Base-by-base conservation (phyloP, 495 filamentous ascomycete genomes). In the Rhypophila decipiens region DNA sequence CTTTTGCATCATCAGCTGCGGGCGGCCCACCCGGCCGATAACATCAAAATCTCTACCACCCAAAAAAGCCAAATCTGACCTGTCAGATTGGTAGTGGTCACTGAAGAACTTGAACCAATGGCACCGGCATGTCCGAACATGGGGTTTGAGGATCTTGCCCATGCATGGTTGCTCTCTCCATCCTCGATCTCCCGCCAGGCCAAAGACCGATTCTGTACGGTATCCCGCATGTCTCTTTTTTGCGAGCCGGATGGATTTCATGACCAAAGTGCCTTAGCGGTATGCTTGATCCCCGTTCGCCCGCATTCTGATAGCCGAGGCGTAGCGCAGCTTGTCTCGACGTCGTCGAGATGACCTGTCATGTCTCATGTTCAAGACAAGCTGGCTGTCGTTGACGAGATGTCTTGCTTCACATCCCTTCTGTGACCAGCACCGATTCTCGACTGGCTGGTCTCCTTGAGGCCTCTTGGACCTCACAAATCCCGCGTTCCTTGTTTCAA, bases 181-280 rank as follows among this genome's bases (percentile, higher is more conserved):
- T 20, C 9, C 10, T 24, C 24, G 19, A 34, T 33, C 18, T 33
- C 31, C 31, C 15, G 35, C 20, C 37, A 29, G 33, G 29, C 8
- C 27, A 13, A 7, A 23, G 37, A 33, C 43, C 20, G 43, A 33
- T 24, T 33, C 43, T 45, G 43, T 33, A 45, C n/a, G n/a, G n/a
- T n/a, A n/a, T n/a, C n/a, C n/a, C n/a, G n/a, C n/a, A n/a, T n/a
- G n/a, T n/a, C n/a, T n/a, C n/a, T n/a, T n/a, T 45, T 11, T 21
- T 37, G 29, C 43, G 37, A 20, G 24, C 9, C 24, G 9, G 20
- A 13, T 10, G 9, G n/a, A 12, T n/a, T 1, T 23, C 9, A 15
- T n/a, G 41, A 21, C 27, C 27, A 31, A n/a, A n/a, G n/a, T n/a
- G 38, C 38, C 21, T 23, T 40, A 40, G 38, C 38, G 38, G 38